Evolutionary conservation across 1,284 basidiomycete genomes (phyloP).

Genomic region (Phellopilus nigrolimitatus): DNA sequence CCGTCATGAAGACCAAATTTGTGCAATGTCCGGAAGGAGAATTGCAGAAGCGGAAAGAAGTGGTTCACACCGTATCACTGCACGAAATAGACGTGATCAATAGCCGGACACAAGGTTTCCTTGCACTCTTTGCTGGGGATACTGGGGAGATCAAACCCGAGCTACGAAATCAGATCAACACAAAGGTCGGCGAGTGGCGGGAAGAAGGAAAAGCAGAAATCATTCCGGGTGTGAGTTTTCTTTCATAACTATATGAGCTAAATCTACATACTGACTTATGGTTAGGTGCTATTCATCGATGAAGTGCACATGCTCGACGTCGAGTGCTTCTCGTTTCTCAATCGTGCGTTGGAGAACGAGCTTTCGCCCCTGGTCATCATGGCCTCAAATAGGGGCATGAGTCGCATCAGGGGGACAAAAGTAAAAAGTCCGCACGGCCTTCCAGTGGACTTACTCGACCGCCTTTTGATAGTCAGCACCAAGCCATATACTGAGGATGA

Average conservation of each 20-base stretch:
- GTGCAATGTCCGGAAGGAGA: slow-evolving; percentile 98
- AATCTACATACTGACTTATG: slow-evolving; percentile 10
- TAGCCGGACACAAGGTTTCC: slow-evolving; percentile 91
- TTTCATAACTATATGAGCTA: slow-evolving; percentile 4
- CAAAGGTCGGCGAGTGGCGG: slow-evolving; percentile 95
- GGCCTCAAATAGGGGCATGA: slow-evolving; percentile 96
- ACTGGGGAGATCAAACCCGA: slow-evolving; percentile 99
- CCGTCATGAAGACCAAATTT: slow-evolving; percentile 80
- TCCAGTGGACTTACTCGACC: slow-evolving; percentile 91
- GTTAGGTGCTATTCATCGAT: slow-evolving; percentile 84
- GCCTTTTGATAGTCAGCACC: slow-evolving; percentile 94
- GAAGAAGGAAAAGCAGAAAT: slow-evolving; percentile 99
- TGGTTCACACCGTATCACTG: slow-evolving; percentile 94
- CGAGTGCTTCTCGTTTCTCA: slow-evolving; percentile 98
- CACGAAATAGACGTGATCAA: slow-evolving; percentile 99
- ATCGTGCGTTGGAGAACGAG: slow-evolving; percentile 92
- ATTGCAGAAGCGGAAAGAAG: slow-evolving; percentile 94
- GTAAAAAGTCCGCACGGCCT: slow-evolving; percentile 94
- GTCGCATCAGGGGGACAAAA: slow-evolving; percentile 92
- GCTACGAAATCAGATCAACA: slow-evolving; percentile 93
- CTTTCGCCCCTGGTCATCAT: slow-evolving; percentile 95
- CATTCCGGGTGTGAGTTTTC: slow-evolving; percentile 81
- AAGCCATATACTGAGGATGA: slow-evolving; percentile 85
- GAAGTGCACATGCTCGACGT: slow-evolving; percentile 99
- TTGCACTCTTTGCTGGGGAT: slow-evolving; percentile 79